Evolutionary conservation across 176 grass and related monocot species (phyloP), one percentile per base, ranked within the genome.

Genomic region (Musa beccarii): DNA sequence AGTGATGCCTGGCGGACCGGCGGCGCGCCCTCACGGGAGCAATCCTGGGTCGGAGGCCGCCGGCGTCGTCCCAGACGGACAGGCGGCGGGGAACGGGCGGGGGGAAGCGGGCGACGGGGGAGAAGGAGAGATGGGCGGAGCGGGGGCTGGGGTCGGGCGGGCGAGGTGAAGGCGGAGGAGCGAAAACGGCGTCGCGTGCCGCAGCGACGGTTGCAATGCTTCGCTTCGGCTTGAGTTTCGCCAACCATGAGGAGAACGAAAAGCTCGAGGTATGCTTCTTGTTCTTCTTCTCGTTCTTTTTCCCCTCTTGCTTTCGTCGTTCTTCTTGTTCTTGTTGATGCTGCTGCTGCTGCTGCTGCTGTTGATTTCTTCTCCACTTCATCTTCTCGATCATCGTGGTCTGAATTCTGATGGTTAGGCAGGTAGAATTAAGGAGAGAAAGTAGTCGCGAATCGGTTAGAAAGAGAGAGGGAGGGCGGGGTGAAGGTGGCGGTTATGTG

Each of bases 201-300:
- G 2, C 19, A 43, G 34, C 1, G 12, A 0, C 34, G n/a, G 34
- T 11, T 34, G n/a, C 61, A 43, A n/a, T 0, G 2, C n/a, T 25
- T 21, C 57, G 61, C 59, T 64, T 65, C 34, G 61, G 62, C 49
- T 51, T 66, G 72, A 75, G 73, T 25, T 75, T 75, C 3, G 54
- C 53, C 16, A 77, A 25, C 75, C 75, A 77, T 26, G 57, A 77
- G 20, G 75, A 52, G 12, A 77, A 14, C 20, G 75, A 77, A 25
- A 77, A 77, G 57, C 61, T 28, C n/a, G 72, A 74, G 52, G 72
- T 56, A 29, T 66, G 54, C 53, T 75, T 61, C 54, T 75, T 59
- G 16, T 24, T 21, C 49, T 72, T 6, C 19, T 72, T 8, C 34
- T 71, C n/a, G 6, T 43, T 43, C 34, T 43, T 43, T 43, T 43